A percentile compares a stretch with the other conserved stretches of the same genome.
Evolutionary conservation across 2,329 filamentous ascomycete genomes (phyloP).

Genomic region (Dothideomycetidae sp.): DNA sequence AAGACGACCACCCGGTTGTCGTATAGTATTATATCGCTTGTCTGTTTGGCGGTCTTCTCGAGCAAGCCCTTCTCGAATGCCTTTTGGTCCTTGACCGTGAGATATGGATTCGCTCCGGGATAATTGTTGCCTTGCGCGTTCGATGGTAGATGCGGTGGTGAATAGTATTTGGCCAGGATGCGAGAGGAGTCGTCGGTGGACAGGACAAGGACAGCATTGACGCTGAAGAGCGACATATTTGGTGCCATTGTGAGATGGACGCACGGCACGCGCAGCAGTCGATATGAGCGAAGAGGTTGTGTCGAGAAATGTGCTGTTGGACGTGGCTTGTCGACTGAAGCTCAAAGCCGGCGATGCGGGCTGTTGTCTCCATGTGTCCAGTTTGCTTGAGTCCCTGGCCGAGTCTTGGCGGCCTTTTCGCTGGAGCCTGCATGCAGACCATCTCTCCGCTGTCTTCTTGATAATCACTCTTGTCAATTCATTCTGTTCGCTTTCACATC

Average conservation of each 20-base stretch:
- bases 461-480: no score
- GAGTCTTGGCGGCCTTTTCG: no score
- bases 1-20: conserved; percentile 94
- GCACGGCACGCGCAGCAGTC: neutral
- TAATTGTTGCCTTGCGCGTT: conserved; percentile 42
- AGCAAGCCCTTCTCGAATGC: conserved; percentile 91
- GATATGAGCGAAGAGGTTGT: no score
- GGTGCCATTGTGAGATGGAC: conserved; percentile 30
- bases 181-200: conserved; percentile 74
- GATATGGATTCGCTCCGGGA: conserved; percentile 61
- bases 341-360: no score
- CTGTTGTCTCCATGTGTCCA: no score
- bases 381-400: no score
- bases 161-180: conserved; percentile 91
- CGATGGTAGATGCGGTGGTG: conserved; percentile 52
- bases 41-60: conserved; percentile 92
- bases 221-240: conserved; percentile 40
- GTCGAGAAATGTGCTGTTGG: no score
- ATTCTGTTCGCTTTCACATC: no score
- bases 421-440: no score
- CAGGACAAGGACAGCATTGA: conserved; percentile 38
- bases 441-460: no score
- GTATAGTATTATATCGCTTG: conserved; percentile 90
- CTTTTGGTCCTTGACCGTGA: conserved; percentile 84
- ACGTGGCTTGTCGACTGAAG: no score